Evolutionary conservation across 2,329 filamentous ascomycete genomes (phyloP), one percentile per base, ranked within the genome.

Genomic region (Zasmidium citrigriseum): DNA sequence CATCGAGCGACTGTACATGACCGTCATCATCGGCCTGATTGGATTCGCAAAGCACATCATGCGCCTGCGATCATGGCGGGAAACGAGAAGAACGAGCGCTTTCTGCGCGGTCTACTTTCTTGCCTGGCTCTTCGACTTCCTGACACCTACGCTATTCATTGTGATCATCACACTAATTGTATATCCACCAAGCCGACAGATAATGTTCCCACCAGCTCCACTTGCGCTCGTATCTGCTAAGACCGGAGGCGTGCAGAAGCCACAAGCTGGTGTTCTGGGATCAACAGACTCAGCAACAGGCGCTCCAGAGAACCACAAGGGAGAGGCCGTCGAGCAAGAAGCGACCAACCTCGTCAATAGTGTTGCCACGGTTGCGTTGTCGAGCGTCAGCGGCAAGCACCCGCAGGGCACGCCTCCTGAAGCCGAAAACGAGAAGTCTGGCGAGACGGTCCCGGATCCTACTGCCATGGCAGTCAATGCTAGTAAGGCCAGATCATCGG

Each of bases 261-360:
- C 90, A 0, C 85, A 86, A 52, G 83, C 90, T 2, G 90, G 90
- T 1, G 85, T 91, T 0, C 76, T 95, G 0, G 91, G 89, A 0
- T 91, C 88, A 20, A 83, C 87, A 24, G 89, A 91, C 59, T 91
- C 88, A 57, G 82, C 89, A 0, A 96, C 91, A 0, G 91, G 91
- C 1, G 91, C 91, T 0, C 88, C 90, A 0, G 90, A 96, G 71
- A 90, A 91, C 64, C 85, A 91, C 75, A 88, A 91, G 70, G 91
- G 91, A 23, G 90, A 95, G 71, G 89, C 90, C 0, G 89, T 91
- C 1, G 91, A 96, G 71, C 85, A 89, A 60, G 91, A 96, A 72
- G 91, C 91, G 1, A 88, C 84, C 66, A 93, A 91, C 70, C 88
- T 96, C 61, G 87, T 95, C 58, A 88, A 87, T 54, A 84, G 87